Base-by-base conservation (phyloP, 2,329 filamentous ascomycete species). In the Paraconiothyrium brasiliense region DNA sequence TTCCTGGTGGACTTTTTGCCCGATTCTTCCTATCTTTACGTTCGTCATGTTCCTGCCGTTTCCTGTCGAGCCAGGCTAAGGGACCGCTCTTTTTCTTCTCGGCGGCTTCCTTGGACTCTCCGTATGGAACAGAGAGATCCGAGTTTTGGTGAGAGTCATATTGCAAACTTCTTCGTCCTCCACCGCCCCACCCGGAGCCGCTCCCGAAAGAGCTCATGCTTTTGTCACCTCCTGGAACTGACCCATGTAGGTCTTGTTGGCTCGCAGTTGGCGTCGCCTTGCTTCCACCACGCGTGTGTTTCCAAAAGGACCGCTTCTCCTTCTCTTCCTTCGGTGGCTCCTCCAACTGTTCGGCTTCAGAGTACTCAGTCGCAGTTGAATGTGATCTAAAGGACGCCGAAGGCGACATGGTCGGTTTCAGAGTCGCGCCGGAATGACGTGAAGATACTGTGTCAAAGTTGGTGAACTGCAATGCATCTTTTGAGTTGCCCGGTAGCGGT, bases 331-430 rank as follows among this genome's bases (percentile, higher is more conserved):
- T 75, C 61, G 74, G 70, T 0, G 78, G 69, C 35, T 93, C 91
- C 32, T 93, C 92, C 10, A 85, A 78, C 63, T 91, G 89, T 64
- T 97, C 93, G 34, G 89, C 75, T 73, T 97, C 93, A 0, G 93
- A 97, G 24, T 90, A 88, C 67, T 96, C 93, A 27, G 94, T 95
- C 16, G 76, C 84, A 2, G 86, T 88, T 0, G 86, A 87, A 49
- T 85, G 85, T 11, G 92, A 94, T 68, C 92, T 88, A 61, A 93
- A 84, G 0, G 93, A 97, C 2, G 89, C 87, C 0, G 91, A 87
- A 0, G 92, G 92, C 0, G 93, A 97, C 62, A 86, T 85, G 65
- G 88, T 88, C 0, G 89, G 88, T 66, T 87, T 89, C 35, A 94
- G 76, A 0, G 85, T 84, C 7, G 77, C 71, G 14, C 81, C 80